These are phyloP conservation scores for Pseudevernia furfuracea DNA, from an alignment of 495 filamentous ascomycete genomes.

Conservation along the genomic window DNA sequence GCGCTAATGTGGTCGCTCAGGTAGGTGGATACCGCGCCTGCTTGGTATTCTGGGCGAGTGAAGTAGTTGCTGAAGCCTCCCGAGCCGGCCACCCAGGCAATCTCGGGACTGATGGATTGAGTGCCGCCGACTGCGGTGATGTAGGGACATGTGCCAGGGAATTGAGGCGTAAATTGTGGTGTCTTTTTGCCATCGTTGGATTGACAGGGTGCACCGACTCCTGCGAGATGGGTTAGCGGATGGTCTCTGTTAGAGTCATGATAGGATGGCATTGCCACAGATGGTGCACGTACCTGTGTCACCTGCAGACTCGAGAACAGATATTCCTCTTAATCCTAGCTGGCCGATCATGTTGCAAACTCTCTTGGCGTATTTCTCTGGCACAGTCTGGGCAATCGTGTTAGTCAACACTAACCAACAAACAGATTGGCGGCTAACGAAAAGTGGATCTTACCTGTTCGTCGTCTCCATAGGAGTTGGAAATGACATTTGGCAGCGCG, in stretches of 20 bases:
- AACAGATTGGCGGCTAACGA: neutral
- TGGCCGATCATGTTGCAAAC: slow-evolving; percentile 55
- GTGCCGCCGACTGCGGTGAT: slow-evolving; percentile 62
- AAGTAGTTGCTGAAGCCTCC: slow-evolving; percentile 67
- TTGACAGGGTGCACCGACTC: slow-evolving; percentile 52
- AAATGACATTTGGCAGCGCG: slow-evolving; percentile 63
- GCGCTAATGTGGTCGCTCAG: slow-evolving; percentile 34
- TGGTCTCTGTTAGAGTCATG: neutral
- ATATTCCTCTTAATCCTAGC: slow-evolving; percentile 54
- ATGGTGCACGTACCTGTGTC: slow-evolving; percentile 46
- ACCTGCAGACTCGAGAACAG: slow-evolving; percentile 53
- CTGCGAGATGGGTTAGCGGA: slow-evolving; percentile 18
- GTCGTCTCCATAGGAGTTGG: slow-evolving; percentile 67
- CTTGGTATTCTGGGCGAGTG: slow-evolving; percentile 52
- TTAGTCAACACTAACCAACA: neutral
- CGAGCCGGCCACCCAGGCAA: slow-evolving; percentile 40
- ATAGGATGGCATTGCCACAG: neutral
- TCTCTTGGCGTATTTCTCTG: slow-evolving; percentile 46
- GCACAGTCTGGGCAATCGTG: slow-evolving; percentile 48
- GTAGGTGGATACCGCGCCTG: slow-evolving; percentile 45
- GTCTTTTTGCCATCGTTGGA: slow-evolving; percentile 53
- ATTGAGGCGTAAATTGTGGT: slow-evolving; percentile 51
- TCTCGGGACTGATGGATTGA: slow-evolving; percentile 44
- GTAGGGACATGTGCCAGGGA: slow-evolving; percentile 60
- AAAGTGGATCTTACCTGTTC: slow-evolving; percentile 34